These are phyloP conservation scores for Boeremia exigua DNA, from an alignment of 2,329 filamentous ascomycete species.

Conservation along the genomic window DNA sequence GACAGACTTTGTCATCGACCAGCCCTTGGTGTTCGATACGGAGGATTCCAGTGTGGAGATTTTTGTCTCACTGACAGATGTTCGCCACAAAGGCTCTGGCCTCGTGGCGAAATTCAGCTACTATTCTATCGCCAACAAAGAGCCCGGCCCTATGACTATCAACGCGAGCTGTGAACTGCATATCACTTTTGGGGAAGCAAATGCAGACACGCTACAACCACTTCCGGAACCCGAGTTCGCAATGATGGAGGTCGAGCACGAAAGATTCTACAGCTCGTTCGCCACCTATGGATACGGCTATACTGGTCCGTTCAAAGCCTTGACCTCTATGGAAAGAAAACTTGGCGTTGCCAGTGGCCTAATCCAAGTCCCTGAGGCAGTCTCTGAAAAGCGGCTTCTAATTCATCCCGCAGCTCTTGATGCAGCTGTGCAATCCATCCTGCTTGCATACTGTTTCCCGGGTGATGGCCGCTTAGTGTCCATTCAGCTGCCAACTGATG, in stretches of 20 bases:
- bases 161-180: neutral
- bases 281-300: conserved; percentile 5
- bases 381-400: neutral
- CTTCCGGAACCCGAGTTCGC: neutral
- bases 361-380: neutral
- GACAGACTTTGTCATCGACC: conserved; percentile 17
- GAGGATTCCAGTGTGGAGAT: conserved; percentile 5
- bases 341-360: conserved; percentile 1
- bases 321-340: conserved; percentile 3
- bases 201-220: neutral
- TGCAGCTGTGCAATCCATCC: conserved; percentile 38
- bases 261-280: neutral
- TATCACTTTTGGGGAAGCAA: neutral
- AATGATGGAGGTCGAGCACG: neutral
- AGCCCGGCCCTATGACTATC: neutral
- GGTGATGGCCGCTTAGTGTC: conserved; percentile 30
- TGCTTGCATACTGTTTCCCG: conserved; percentile 40
- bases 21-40: conserved; percentile 19
- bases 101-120: neutral
- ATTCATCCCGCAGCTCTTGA: conserved; percentile 42
- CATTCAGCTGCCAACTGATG: conserved; percentile 14
- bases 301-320: conserved; percentile 1
- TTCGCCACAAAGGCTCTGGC: neutral
- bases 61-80: neutral
- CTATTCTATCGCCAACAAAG: neutral